Percentiles rank a stretch among this genome's conserved stretches.
Conservation (phyloP, 768 basidiomycete species). For the Leccinum truebloodii region DNA sequence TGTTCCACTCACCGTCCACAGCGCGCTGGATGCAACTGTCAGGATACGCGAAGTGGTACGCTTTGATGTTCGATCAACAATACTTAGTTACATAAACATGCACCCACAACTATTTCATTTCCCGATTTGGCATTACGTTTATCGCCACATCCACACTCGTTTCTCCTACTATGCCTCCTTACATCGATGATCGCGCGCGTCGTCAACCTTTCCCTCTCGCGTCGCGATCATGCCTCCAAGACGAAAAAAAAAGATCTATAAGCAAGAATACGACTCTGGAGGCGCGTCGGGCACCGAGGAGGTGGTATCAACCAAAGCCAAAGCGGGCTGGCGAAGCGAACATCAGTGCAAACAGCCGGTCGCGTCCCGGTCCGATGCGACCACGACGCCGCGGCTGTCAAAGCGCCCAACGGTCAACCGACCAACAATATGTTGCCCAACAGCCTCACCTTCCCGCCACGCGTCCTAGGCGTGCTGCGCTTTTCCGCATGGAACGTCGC, state of each 20-base stretch:
- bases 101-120: neutral
- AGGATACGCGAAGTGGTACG: neutral
- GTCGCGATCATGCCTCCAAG: constrained; percentile 28
- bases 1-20: no score
- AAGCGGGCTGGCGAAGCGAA: constrained; percentile 18
- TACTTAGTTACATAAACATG: neutral
- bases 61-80: constrained; percentile 6
- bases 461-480: constrained; percentile 46
- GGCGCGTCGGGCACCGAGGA: constrained; percentile 34
- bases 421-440: constrained; percentile 75
- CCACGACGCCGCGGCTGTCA: neutral
- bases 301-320: constrained; percentile 14
- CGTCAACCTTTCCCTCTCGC: neutral
- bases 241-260: constrained; percentile 26
- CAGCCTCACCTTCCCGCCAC: constrained; percentile 56
- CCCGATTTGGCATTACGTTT: neutral
- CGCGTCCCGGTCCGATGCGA: constrained; percentile 3
- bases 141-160: neutral
- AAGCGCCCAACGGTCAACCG: constrained; percentile 54
- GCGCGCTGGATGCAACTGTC: neutral
- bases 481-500: constrained; percentile 82
- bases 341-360: constrained; percentile 27
- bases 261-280: constrained; percentile 36
- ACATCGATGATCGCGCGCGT: neutral
- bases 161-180: neutral